Evolutionary conservation across 768 basidiomycete genomes (phyloP).

Genomic region (Goffeauzyma gilvescens): DNA sequence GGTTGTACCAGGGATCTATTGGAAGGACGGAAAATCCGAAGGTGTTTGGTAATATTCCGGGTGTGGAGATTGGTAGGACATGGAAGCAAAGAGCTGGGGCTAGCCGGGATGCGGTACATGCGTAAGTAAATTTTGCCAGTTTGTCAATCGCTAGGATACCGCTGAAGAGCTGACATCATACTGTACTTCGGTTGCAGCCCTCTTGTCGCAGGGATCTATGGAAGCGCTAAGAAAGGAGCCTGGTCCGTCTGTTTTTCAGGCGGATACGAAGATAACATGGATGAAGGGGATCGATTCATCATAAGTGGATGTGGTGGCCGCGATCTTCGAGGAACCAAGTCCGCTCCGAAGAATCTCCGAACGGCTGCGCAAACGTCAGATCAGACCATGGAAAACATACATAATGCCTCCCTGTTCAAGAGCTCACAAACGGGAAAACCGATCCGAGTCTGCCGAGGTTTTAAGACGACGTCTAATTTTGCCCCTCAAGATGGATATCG

Average conservation of each 20-base stretch:
- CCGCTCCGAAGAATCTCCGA: constrained; percentile 68
- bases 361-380: constrained; percentile 73
- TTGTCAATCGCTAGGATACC: neutral
- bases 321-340: constrained; percentile 66
- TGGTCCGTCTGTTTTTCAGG: constrained; percentile 76
- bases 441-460: constrained; percentile 72
- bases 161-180: constrained; percentile 2
- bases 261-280: constrained; percentile 33
- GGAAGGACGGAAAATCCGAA: too few relatives aligned
- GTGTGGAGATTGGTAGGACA: constrained; percentile 58
- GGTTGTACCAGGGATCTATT: too few relatives aligned
- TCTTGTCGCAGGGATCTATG: constrained; percentile 63
- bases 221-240: constrained; percentile 44
- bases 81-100: constrained; percentile 43
- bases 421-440: constrained; percentile 53
- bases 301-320: constrained; percentile 46
- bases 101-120: constrained; percentile 71
- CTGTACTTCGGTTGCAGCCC: constrained; percentile 39
- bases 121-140: constrained; percentile 39
- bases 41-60: constrained; percentile 61
- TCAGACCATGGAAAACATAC: constrained; percentile 55
- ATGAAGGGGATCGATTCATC: constrained; percentile 9
- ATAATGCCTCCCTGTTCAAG: constrained; percentile 53
- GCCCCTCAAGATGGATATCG: constrained; percentile 77
- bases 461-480: constrained; percentile 50